Evolutionary conservation across 2,329 filamentous ascomycete species (phyloP), one percentile per base, ranked within the genome.

Genomic region (Penicillium paneum): DNA sequence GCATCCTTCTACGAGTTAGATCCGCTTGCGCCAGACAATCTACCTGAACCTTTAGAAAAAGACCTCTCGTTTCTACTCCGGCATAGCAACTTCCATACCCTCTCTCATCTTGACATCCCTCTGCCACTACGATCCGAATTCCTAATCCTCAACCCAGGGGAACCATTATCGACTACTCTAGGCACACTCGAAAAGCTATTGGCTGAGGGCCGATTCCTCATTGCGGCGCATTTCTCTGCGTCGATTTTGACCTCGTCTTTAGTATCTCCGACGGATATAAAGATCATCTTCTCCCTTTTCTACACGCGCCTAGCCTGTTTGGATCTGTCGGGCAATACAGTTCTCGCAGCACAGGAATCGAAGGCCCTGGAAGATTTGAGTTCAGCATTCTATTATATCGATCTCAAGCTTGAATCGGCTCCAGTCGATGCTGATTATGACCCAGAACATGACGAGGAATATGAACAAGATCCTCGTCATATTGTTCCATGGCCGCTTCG

Each of bases 401-500:
- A 75, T 21, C 53, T 63, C 21, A 61, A 63, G 10, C 43, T 60
- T 17, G 65, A 67, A 13, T 52, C 57, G 3, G 58, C 69, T 1
- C 35, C 54, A 11, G 7, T 28, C 8, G 61, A 79, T 67, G 55
- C 83, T 83, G 74, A 87, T 83, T 68, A 87, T 68, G 65, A 87
- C 69, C 51, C 85, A 81, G 74, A 87, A 83, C 68, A 85, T 79
- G 67, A 86, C 67, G 69, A 81, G 81, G 74, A 87, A 83, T 68
- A 85, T 79, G 67, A 86, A 67, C 69, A 81, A 78, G 71, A 89
- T 81, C 81, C 84, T 83, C 74, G 75, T 50, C 87, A 88, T 68
- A 80, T 96, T 0, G 88, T 93, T 0, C 93, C 93, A 0, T 99
- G 94, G 92, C 83, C 88, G 39, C 80, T 99, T 49, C 84, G 94